Base-by-base conservation (phyloP, 768 basidiomycete genomes). In the Russula abietina region DNA sequence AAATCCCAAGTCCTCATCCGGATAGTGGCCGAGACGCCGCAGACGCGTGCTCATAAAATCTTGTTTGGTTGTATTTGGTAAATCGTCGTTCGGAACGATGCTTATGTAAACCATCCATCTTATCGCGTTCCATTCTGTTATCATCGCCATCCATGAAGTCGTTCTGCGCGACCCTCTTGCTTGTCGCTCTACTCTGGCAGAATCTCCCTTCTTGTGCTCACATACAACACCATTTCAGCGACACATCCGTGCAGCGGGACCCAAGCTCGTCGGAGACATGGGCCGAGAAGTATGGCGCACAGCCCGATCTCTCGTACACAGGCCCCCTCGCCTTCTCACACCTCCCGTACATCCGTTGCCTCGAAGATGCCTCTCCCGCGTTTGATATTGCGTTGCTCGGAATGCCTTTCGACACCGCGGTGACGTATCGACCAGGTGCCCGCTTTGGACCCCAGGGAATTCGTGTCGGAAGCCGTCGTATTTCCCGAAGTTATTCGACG, bases 391-490 rank as follows among this genome's bases (percentile, higher is more conserved):
- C 89, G 1, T 71, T 95, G 41, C 74, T 95, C 6, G 92, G 89
- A 9, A 83, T 89, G 77, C 36, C 89, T 0, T 90, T 91, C 68
- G 88, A 91, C 68, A 91, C 88, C 0, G 80, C 76, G 67, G 79
- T 74, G 33, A 71, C 77, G 1, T 81, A 77, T 69, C 74, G 79
- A 5, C 75, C 78, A 1, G 92, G 91, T 5, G 92, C 92, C 14
- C 83, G 93, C 10, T 95, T 95, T 75, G 93, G 93, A 9, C 92
- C 92, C 1, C 84, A 83, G 70, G 93, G 86, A 10, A 91, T 95
- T 66, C 84, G 93, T 48, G 86, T 86, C 4, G 90, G 90, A 3
- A 88, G 87, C 70, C 78, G 88, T 52, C 78, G 87, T 36, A 3
- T 12, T 4, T 0, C 4, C 36, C 36, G 0, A 12, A 5, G 36